Conservation (phyloP, 148 eudicot genomes). For the Amaranthus palmeri region DNA sequence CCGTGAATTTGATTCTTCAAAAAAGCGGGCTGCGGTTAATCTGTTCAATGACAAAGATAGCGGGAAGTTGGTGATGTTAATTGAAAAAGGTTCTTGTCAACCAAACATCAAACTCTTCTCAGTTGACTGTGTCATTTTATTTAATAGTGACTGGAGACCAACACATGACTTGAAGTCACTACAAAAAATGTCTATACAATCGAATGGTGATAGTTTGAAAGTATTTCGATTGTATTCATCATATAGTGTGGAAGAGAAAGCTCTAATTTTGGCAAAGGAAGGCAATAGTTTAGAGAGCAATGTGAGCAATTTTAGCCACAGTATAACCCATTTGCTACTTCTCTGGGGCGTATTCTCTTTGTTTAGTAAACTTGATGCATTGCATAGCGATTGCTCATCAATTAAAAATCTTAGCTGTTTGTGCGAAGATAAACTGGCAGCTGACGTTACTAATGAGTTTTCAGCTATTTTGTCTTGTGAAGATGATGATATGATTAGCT, state of each 20-base stretch:
- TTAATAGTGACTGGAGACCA: constrained; percentile 70
- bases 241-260: constrained; percentile 65
- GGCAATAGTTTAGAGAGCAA: constrained; percentile 38
- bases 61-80: constrained; percentile 58
- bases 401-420: constrained; percentile 18
- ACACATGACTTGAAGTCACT: constrained; percentile 53
- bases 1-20: constrained; percentile 28
- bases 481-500: constrained; percentile 6
- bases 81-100: constrained; percentile 59
- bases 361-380: constrained; percentile 48
- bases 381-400: constrained; percentile 34
- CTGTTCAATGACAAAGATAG: constrained; percentile 56
- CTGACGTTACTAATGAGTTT: constrained; percentile 46
- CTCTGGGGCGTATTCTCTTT: constrained; percentile 62
- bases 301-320: constrained; percentile 24
- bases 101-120: constrained; percentile 50
- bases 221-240: constrained; percentile 68
- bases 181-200: constrained; percentile 49
- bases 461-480: constrained; percentile 32
- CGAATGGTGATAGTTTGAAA: constrained; percentile 45
- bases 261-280: constrained; percentile 48
- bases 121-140: constrained; percentile 58
- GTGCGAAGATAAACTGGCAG: constrained; percentile 26
- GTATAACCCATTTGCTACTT: constrained; percentile 45
- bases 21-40: constrained; percentile 56